These are phyloP conservation scores for Dipteronia dyeriana DNA, from an alignment of 345 rosid genomes.

Conservation along the genomic window DNA sequence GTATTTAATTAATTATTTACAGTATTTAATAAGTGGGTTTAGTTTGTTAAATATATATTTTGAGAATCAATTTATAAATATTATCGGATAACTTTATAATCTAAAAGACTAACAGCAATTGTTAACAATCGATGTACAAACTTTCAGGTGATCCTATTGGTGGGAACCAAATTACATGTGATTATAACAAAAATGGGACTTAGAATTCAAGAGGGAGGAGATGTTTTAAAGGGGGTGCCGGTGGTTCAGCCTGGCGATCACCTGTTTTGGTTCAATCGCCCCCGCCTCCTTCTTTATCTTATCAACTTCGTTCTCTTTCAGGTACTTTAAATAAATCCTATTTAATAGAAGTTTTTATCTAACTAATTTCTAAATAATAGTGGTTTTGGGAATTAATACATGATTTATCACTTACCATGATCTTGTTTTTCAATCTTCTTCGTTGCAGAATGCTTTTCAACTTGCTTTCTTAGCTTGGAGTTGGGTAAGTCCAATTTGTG, in stretches of 20 bases:
- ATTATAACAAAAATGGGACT: constrained; percentile 85
- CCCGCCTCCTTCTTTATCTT: constrained; percentile 76
- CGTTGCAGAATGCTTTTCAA: constrained; percentile 82
- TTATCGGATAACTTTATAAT: no score
- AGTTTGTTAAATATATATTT: no score
- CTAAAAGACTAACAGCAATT: no score
- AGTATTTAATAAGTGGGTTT: neutral
- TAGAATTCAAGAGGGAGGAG: constrained; percentile 69
- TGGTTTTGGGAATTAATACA: no score
- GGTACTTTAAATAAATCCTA: constrained; percentile 33
- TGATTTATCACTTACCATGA: neutral
- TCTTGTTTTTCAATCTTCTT: neutral
- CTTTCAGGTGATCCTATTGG: constrained; percentile 67
- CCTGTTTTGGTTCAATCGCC: constrained; percentile 90
- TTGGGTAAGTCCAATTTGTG: constrained; percentile 50
- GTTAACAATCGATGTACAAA: neutral
- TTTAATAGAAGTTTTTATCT: no score
- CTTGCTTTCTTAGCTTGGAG: constrained; percentile 84
- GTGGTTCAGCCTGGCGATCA: constrained; percentile 83
- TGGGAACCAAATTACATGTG: constrained; percentile 92
- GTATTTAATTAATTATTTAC: neutral
- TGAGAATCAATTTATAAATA: no score
- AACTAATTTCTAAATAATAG: neutral
- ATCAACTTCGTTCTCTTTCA: constrained; percentile 87
- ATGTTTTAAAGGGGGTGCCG: constrained; percentile 75